Evolutionary conservation across 2,329 filamentous ascomycete genomes (phyloP).

Genomic region (Paecilomyces sp.): DNA sequence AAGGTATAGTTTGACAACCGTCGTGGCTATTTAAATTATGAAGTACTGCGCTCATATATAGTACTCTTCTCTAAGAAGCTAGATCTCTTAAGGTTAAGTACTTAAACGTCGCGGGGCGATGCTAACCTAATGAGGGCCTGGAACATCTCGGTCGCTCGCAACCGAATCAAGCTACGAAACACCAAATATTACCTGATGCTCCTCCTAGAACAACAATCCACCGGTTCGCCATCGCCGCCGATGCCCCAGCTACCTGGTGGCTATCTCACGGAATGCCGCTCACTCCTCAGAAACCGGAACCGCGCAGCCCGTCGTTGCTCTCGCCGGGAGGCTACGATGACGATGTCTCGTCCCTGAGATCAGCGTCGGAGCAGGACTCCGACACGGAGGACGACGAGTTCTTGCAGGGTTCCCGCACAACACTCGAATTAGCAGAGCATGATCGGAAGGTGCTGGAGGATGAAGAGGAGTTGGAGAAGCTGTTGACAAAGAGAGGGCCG

Average conservation of each 20-base stretch:
- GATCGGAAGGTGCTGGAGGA: constrained; percentile 66
- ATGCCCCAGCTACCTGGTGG: background rate
- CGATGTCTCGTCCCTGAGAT: constrained; percentile 61
- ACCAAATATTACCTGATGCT: background rate
- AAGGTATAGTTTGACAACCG: no score
- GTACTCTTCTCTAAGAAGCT: no score
- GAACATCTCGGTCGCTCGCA: background rate
- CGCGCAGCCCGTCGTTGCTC: constrained; percentile 44
- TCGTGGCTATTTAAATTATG: no score
- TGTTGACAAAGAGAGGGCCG: constrained; percentile 35
- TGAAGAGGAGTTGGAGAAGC: constrained; percentile 56
- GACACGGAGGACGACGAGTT: constrained; percentile 71
- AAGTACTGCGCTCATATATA: no score
- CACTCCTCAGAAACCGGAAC: constrained; percentile 11
- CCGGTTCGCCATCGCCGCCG: background rate
- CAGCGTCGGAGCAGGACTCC: constrained; percentile 59
- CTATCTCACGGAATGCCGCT: background rate
- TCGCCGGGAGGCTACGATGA: constrained; percentile 61
- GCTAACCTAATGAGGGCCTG: background rate
- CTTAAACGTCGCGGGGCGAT: background rate
- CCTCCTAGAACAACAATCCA: background rate
- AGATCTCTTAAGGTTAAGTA: no score
- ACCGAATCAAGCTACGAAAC: background rate
- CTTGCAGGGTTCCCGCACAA: constrained; percentile 58
- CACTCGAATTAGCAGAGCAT: constrained; percentile 61